phyloP scores from a whole-genome alignment of 768 basidiomycete genomes.

The Omphalotus guepiniiformis region DNA sequence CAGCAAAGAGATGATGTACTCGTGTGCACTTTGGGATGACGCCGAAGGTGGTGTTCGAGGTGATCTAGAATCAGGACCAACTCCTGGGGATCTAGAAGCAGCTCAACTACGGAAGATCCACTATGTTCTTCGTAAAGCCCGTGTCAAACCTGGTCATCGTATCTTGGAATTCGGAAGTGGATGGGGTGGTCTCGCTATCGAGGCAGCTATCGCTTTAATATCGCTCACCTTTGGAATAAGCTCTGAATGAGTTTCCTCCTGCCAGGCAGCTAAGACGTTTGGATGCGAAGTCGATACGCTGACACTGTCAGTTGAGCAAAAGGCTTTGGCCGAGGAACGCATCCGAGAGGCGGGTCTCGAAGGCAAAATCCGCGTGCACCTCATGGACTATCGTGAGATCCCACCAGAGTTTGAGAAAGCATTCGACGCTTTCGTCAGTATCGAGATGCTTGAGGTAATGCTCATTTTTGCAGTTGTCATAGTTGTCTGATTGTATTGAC shows the following conservation, averaged over 20 bases:
- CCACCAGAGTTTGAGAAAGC: conserved; percentile 77
- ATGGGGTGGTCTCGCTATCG: conserved; percentile 91
- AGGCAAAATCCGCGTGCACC: conserved; percentile 73
- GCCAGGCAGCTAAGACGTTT: conserved; percentile 59
- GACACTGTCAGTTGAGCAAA: conserved; percentile 86
- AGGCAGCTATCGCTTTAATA: conserved; percentile 38
- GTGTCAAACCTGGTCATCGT: conserved; percentile 73
- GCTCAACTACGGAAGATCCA: conserved; percentile 84
- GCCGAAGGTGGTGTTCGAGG: conserved; percentile 77
- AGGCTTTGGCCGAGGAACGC: conserved; percentile 81
- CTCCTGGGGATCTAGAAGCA: conserved; percentile 66
- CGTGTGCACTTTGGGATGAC: conserved; percentile 81
- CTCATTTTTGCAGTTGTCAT: background rate
- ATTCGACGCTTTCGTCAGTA: conserved; percentile 74
- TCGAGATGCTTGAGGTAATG: conserved; percentile 76
- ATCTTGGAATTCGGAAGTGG: conserved; percentile 89
- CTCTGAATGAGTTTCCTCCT: background rate
- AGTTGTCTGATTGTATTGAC: background rate
- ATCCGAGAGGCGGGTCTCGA: conserved; percentile 68
- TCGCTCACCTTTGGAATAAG: background rate
- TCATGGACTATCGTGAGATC: conserved; percentile 88
- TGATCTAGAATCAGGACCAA: conserved; percentile 55
- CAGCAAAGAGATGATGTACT: conserved; percentile 92
- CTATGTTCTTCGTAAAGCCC: conserved; percentile 73
- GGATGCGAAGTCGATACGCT: conserved; percentile 88